Evolutionary conservation across 306 rosid species (phyloP).

Genomic region (Biancaea sappan): DNA sequence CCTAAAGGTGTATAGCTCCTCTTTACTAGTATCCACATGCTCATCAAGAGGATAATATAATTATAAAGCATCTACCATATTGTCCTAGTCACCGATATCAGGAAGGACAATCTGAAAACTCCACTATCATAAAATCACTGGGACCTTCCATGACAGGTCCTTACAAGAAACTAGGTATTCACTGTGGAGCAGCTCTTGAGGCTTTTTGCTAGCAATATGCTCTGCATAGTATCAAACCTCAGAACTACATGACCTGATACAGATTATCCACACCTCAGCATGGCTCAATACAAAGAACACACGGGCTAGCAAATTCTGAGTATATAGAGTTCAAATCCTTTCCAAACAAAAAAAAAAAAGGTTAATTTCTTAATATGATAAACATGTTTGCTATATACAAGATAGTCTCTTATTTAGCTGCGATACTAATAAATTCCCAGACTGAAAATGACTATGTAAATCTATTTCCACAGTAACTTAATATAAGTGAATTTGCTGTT

Average conservation of each 20-base stretch:
- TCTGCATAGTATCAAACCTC: neutral
- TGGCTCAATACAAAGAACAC: neutral
- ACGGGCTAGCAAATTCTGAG: neutral
- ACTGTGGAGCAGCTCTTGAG: neutral
- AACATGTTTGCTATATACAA: neutral
- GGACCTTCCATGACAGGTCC: neutral
- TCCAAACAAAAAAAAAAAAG: neutral
- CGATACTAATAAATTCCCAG: slow-evolving; percentile 18
- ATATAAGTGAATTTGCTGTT: neutral
- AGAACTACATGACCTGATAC: neutral
- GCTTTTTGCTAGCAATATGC: neutral
- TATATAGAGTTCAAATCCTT: neutral
- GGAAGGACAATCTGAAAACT: too few species aligned
- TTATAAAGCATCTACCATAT: neutral
- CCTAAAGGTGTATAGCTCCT: neutral
- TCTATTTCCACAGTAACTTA: slow-evolving; percentile 1
- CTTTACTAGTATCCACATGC: neutral
- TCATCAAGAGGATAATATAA: neutral
- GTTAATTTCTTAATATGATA: slow-evolving; percentile 4
- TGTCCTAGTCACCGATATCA: too few species aligned
- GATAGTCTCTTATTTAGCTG: slow-evolving; percentile 2
- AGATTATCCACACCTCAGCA: neutral
- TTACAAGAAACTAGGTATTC: neutral
- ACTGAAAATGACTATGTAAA: slow-evolving; percentile 12
- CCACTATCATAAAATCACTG: too few species aligned